Percentiles rank a stretch among this genome's conserved stretches.
phyloP scores from a whole-genome alignment of 306 rosid genomes.

The Elaeagnus macrophylla region DNA sequence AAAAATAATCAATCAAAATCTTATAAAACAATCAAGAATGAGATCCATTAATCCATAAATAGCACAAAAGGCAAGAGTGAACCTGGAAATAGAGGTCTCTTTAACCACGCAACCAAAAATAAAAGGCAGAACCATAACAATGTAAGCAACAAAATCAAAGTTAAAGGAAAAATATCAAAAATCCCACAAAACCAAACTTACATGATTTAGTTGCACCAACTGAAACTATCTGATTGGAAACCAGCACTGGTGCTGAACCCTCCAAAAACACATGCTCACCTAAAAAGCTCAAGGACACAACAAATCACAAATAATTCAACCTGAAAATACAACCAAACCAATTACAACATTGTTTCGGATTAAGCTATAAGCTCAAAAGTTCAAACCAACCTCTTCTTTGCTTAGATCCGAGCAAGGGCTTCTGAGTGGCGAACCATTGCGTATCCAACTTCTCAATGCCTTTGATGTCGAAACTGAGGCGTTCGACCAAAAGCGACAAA shows the following conservation, averaged over 20 bases:
- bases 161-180: too few species aligned
- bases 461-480: constrained; percentile 70
- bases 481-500: constrained; percentile 62
- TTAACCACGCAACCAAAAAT: background rate
- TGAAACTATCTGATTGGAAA: constrained; percentile 69
- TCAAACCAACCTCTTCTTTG: constrained; percentile 64
- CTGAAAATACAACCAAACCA: background rate
- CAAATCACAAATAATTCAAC: background rate
- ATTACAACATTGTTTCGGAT: background rate
- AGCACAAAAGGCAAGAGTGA: background rate
- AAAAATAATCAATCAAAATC: too few species aligned
- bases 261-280: constrained; percentile 81
- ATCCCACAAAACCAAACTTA: constrained; percentile 25
- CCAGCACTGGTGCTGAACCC: constrained; percentile 46
- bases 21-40: too few species aligned
- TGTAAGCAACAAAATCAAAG: too few species aligned
- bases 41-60: too few species aligned
- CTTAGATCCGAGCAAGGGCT: constrained; percentile 59
- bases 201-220: constrained; percentile 73
- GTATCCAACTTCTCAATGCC: constrained; percentile 78
- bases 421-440: constrained; percentile 91
- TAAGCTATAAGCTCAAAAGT: background rate
- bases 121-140: too few species aligned
- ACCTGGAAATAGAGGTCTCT: too few species aligned
- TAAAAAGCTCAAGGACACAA: constrained; percentile 17